Conservation (phyloP, 192 early-diverging fungal species). For the Backusella psychrophila region DNA sequence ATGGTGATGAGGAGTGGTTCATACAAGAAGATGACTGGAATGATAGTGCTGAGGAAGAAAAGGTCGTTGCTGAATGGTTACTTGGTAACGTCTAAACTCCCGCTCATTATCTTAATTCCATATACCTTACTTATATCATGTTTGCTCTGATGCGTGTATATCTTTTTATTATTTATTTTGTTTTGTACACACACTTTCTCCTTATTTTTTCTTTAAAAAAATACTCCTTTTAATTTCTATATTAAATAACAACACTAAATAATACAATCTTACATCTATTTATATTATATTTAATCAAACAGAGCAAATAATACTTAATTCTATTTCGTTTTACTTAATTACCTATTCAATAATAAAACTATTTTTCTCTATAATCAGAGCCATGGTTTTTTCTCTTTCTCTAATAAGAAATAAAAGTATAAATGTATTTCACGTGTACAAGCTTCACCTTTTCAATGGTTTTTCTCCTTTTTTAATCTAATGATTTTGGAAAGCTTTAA, state of each 20-base stretch:
- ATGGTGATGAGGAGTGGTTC: conserved; percentile 11
- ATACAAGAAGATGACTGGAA: conserved; percentile 16
- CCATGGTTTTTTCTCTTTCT: background rate
- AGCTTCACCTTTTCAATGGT: background rate
- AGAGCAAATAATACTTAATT: background rate
- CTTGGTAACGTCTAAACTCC: conserved; percentile 5
- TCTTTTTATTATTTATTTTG: background rate
- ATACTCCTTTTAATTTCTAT: background rate
- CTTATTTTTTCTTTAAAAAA: background rate
- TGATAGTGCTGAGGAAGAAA: conserved; percentile 5
- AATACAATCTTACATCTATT: background rate
- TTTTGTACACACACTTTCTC: background rate
- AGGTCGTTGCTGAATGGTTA: conserved; percentile 11
- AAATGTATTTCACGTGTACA: background rate
- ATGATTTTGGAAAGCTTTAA: background rate
- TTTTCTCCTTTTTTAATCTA: background rate
- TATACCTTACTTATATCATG: background rate
- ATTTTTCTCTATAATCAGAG: no score
- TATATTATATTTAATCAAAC: background rate
- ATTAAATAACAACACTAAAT: background rate
- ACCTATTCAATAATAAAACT: no score
- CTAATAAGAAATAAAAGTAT: background rate
- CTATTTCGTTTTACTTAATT: background rate
- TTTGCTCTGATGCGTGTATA: background rate
- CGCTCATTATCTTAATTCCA: background rate